Base-by-base conservation (phyloP, 2,329 filamentous ascomycete species). In the Fusarium sp. region DNA sequence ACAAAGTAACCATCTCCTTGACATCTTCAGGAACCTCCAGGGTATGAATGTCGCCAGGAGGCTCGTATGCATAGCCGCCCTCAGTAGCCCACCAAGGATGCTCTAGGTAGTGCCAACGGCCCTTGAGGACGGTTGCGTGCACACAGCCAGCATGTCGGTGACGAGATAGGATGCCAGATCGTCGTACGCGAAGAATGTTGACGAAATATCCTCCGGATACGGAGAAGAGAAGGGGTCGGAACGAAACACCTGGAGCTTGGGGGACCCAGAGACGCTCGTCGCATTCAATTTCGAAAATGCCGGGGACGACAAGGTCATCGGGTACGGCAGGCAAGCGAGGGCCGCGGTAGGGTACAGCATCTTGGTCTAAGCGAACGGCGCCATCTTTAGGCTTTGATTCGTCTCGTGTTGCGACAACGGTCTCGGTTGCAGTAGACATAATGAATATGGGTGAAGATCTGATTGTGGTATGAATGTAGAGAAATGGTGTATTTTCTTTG, bases 31-130 rank as follows among this genome's bases (percentile, higher is more conserved):
- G 16, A 8, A 57, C 25, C 14, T 59, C 30, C 16, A 57, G 14
- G 8, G 77, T 80, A 48, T 80, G 77, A 28, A 79, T 79, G 45
- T 80, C 76, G 3, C 77, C 77, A 2, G 73, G 77, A 2, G 78
- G 78, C 69, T 79, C 78, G 51, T 74, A 80, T 0, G 77, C 75
- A 60, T 79, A 77, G 5, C 78, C 74, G 7, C 78, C 78, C 51
- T 79, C 76, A 2, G 69, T 73, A 1, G 78, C 78, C 78, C 77
- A 80, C 77, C 78, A 79, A 1, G 71, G 67, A 43, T 80, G 77
- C 58, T 80, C 78, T 5, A 80, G 73, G 44, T 80, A 79, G 54
- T 79, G 78, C 78, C 77, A 79, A 21, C 74, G 69, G 2, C 77
- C 78, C 21, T 69, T 61, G 4, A 79, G 70, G 4, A 75, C 71